phyloP scores from a whole-genome alignment of 176 grass and related monocot genomes.

The Eremochloa ophiuroides region DNA sequence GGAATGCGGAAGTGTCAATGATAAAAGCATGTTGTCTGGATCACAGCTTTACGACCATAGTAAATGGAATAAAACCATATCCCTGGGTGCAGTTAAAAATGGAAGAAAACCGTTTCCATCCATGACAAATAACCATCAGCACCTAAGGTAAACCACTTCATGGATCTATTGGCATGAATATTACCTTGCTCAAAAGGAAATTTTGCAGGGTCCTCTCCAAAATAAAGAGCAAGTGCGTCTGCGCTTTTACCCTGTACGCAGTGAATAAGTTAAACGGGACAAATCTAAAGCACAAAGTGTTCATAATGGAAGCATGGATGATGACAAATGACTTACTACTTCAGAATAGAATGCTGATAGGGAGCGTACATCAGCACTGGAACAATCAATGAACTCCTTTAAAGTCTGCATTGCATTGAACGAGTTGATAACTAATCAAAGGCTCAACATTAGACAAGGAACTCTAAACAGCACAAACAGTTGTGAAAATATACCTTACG shows the following conservation, averaged over 20 bases:
- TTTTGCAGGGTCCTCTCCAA: slow-evolving; percentile 92
- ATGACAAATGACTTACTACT: slow-evolving; percentile 64
- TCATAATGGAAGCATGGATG: slow-evolving; percentile 30
- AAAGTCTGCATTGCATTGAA: slow-evolving; percentile 66
- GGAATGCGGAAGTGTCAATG: background rate
- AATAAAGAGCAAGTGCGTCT: slow-evolving; percentile 75
- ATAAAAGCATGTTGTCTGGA: slow-evolving; percentile 5
- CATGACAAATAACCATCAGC: background rate
- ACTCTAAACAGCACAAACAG: background rate
- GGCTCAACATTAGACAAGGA: background rate
- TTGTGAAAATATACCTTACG: slow-evolving; percentile 45
- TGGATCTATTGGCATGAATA: slow-evolving; percentile 8
- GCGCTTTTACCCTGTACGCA: slow-evolving; percentile 79
- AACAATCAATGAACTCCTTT: slow-evolving; percentile 72
- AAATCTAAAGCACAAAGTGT: slow-evolving; percentile 19
- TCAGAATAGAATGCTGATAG: slow-evolving; percentile 65
- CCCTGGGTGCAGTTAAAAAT: background rate
- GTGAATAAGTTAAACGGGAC: slow-evolving; percentile 20
- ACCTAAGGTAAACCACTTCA: slow-evolving; percentile 6
- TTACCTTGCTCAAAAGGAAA: slow-evolving; percentile 95
- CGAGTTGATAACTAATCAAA: background rate
- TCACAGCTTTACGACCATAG: slow-evolving; percentile 12
- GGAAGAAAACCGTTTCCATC: background rate
- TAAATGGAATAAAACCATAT: background rate
- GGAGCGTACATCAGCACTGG: slow-evolving; percentile 70